These are phyloP conservation scores for Trametes punicea DNA, from an alignment of 768 basidiomycete species.

Conservation along the genomic window DNA sequence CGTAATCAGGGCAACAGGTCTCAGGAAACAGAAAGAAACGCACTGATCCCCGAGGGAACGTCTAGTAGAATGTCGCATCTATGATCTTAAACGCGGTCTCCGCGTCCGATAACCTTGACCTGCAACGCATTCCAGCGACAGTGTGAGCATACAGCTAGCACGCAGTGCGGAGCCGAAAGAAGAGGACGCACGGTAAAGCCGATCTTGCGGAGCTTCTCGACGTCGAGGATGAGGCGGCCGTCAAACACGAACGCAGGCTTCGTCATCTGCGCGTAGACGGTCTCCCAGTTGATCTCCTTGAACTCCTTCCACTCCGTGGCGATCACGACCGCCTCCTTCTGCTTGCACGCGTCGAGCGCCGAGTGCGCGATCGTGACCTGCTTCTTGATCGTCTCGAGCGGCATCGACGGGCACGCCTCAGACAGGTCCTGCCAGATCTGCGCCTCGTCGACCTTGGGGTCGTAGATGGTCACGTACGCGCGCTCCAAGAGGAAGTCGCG, in stretches of 20 bases:
- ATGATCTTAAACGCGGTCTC: constrained; percentile 36
- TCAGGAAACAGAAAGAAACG: background rate
- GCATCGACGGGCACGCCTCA: constrained; percentile 61
- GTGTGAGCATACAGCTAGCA: background rate
- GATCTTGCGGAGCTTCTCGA: constrained; percentile 72
- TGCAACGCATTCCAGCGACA: constrained; percentile 25
- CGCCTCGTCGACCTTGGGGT: constrained; percentile 79
- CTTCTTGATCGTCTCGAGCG: constrained; percentile 75
- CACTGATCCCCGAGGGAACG: background rate
- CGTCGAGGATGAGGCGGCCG: constrained; percentile 84
- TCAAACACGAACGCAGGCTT: constrained; percentile 99
- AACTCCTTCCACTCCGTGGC: constrained; percentile 99
- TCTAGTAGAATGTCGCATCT: background rate
- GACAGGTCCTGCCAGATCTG: constrained; percentile 86
- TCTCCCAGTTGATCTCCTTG: constrained; percentile 85
- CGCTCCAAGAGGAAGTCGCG: constrained; percentile 90
- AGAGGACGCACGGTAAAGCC: constrained; percentile 74
- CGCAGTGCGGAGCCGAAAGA: too few species aligned
- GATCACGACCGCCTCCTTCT: constrained; percentile 91
- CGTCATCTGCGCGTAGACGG: constrained; percentile 83
- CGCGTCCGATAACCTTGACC: constrained; percentile 62
- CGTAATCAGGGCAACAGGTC: background rate
- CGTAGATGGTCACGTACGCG: constrained; percentile 85
- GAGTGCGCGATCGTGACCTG: constrained; percentile 75
- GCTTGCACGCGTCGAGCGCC: constrained; percentile 83